phyloP scores from a whole-genome alignment of 2,329 filamentous ascomycete genomes.

The Talaromyces atroroseus region DNA sequence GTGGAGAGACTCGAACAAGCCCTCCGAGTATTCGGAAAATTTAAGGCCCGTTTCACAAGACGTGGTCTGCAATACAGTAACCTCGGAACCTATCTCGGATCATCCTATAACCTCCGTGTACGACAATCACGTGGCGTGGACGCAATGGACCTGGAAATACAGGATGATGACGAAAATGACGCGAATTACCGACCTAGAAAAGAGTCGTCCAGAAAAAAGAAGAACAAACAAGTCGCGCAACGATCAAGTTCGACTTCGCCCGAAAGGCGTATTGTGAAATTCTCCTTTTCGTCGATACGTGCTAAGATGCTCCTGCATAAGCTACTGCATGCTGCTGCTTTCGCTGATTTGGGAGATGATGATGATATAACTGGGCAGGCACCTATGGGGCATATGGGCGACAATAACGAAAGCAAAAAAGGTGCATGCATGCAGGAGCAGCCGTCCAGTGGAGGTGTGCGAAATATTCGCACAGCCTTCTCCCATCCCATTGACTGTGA shows the following conservation, averaged over 20 bases:
- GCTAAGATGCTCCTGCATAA: conserved; percentile 1
- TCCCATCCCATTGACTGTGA: conserved; percentile 10
- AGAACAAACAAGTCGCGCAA: neutral
- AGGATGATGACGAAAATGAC: conserved; percentile 1
- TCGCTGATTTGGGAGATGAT: neutral
- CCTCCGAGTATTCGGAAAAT: conserved; percentile 3
- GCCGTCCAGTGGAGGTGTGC: neutral
- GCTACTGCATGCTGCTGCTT: neutral
- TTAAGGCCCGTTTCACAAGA: conserved; percentile 18
- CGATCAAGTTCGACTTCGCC: neutral
- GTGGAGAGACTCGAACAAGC: conserved; percentile 8
- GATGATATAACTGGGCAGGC: neutral
- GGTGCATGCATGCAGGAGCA: conserved; percentile 13
- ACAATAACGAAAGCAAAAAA: neutral
- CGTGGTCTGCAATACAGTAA: conserved; percentile 21
- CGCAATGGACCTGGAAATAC: neutral
- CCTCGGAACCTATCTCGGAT: conserved; percentile 4
- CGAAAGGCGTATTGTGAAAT: neutral
- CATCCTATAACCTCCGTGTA: conserved; percentile 16
- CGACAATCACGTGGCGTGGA: conserved; percentile 1
- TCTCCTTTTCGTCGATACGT: conserved; percentile 1
- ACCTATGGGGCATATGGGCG: neutral
- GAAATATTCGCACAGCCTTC: conserved; percentile 2
- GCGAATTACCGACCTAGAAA: neutral
- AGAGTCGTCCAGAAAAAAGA: neutral